Conservation (phyloP, 2,329 filamentous ascomycete genomes). For the Colletotrichum sp. region DNA sequence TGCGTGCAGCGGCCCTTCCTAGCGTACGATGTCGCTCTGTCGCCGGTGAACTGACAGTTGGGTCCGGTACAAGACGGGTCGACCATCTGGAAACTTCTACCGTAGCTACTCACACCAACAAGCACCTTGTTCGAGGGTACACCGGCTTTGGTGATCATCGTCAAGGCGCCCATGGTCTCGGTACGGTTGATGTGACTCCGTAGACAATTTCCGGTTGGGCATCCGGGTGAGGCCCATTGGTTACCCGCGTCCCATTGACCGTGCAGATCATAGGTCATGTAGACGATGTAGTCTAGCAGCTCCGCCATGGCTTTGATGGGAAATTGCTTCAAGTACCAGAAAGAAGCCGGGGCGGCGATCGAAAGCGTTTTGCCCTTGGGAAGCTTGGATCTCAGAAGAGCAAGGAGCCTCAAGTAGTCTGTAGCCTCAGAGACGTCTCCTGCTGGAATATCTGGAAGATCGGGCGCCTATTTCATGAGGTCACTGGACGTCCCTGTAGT, state of each 20-base stretch:
- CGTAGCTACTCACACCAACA: slow-evolving; percentile 36
- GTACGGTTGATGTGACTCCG: slow-evolving; percentile 41
- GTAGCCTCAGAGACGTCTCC: slow-evolving; percentile 28
- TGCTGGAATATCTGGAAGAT: slow-evolving; percentile 27
- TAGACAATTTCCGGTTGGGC: slow-evolving; percentile 34
- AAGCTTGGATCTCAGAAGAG: background rate
- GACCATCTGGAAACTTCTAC: slow-evolving; percentile 36
- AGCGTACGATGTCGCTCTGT: slow-evolving; percentile 9
- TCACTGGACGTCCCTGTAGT: background rate
- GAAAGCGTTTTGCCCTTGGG: slow-evolving; percentile 17
- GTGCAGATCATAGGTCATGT: slow-evolving; percentile 21
- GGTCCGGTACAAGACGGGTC: slow-evolving; percentile 27
- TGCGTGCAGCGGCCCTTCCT: slow-evolving; percentile 26
- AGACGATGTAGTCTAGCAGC: slow-evolving; percentile 28
- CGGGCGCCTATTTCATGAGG: background rate
- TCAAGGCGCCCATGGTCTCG: slow-evolving; percentile 35
- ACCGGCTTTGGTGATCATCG: slow-evolving; percentile 40
- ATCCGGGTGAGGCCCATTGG: slow-evolving; percentile 29
- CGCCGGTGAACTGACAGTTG: slow-evolving; percentile 11
- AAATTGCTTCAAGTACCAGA: slow-evolving; percentile 27
- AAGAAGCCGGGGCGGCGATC: slow-evolving; percentile 25
- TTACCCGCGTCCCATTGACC: slow-evolving; percentile 29
- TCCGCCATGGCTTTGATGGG: slow-evolving; percentile 24
- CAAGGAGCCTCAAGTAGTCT: slow-evolving; percentile 29
- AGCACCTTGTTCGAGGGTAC: slow-evolving; percentile 33